Base-by-base conservation (phyloP, 192 early-diverging fungal species). In the Dissophora ornata region DNA sequence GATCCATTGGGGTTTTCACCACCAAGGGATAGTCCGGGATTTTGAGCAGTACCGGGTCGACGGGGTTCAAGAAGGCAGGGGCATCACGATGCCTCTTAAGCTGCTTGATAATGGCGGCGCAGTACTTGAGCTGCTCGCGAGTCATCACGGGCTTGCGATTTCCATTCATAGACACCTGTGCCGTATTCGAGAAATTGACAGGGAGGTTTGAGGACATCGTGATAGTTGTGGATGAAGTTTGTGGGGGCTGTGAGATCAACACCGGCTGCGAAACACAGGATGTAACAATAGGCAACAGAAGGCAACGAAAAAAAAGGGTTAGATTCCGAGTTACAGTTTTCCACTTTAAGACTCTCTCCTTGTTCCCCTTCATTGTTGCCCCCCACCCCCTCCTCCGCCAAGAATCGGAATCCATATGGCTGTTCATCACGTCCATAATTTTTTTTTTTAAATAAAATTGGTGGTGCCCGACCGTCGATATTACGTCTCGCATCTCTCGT, bases 61-160 rank as follows among this genome's bases (percentile, higher is more conserved):
- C 94, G 0, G 93, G 94, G 47, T 89, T 71, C 26, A 95, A 83
- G 73, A 99, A 99, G n/a, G 92, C 89, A 10, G 83, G 85, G 5
- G 94, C 92, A 50, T 95, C 93, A 62, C 93, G 90, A 57, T 94
- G 90, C 46, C 88, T 85, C 58, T 94, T 93, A 34, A 96, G 77
- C 8, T 86, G 83, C 30, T 87, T 87, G 26, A 97, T 75, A 62
- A 95, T 89, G 16, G 90, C 88, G 12, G 69, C 80, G 78, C 91
- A 91, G 71, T 90, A 95, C 69, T 95, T 96, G 53, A 92, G 79
- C 79, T 97, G 95, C 44, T 95, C 92, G 56, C 88, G 87, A 44
- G 89, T 85, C 85, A 94, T 91, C 22, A 75, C 63, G 4, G 82
- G 69, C 29, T 79, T 81, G 12, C 78, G 61, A 10, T 57, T 26